Percentiles rank a stretch among this genome's conserved stretches.
Evolutionary conservation across 208 protist species (phyloP).

Genomic region (Angomonas deanei): DNA sequence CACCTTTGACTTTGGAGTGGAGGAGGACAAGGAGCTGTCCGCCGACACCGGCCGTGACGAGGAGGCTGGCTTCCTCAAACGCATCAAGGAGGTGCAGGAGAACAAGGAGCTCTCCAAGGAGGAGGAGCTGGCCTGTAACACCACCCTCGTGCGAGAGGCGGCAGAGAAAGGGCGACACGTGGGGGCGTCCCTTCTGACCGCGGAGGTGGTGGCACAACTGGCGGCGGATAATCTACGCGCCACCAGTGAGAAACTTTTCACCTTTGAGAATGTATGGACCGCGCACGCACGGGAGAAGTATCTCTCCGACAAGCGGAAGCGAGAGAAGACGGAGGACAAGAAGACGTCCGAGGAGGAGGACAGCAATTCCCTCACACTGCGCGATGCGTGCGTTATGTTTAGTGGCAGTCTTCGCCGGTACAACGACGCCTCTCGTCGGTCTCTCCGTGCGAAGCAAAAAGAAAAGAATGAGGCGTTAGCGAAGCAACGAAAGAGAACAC

Average conservation of each 20-base stretch:
- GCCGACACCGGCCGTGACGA: background rate
- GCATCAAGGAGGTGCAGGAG: constrained; percentile 5
- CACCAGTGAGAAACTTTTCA: constrained; percentile 1
- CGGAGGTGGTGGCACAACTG: constrained; percentile 7
- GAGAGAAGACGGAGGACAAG: background rate
- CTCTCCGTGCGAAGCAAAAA: no score
- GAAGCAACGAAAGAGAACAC: no score
- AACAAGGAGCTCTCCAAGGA: constrained; percentile 15
- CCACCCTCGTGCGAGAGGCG: background rate
- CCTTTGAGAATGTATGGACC: constrained; percentile 9
- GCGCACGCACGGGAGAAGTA: background rate
- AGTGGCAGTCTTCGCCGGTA: no score
- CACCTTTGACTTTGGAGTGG: constrained; percentile 73
- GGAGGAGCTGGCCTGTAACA: constrained; percentile 6
- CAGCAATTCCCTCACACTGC: no score
- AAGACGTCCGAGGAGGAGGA: background rate
- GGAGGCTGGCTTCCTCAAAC: background rate
- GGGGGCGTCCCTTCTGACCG: constrained; percentile 14
- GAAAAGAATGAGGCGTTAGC: no score
- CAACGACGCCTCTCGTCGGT: no score
- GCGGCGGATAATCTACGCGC: background rate
- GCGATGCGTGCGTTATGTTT: no score
- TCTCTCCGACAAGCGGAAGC: background rate
- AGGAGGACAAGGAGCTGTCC: background rate
- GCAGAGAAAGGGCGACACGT: constrained; percentile 5